phyloP scores from a whole-genome alignment of 208 protist species.

The Wallacemonas sp. region DNA sequence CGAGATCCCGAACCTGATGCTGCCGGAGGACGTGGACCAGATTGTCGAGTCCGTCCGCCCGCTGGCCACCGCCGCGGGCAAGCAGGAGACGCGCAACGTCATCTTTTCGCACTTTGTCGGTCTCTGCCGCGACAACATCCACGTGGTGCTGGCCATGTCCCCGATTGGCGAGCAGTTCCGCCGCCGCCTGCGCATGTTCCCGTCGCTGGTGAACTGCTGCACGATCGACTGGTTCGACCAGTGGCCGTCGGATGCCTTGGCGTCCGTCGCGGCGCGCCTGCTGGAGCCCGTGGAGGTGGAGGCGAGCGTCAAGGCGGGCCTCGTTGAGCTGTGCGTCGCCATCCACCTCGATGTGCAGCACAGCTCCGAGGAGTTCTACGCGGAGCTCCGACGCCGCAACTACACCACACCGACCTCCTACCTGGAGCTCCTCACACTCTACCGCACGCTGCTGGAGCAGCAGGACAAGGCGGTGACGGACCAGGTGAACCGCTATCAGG shows the following conservation, averaged over 20 bases:
- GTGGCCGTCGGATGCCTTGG: conserved; percentile 95
- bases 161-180: conserved; percentile 96
- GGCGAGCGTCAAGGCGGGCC: conserved; percentile 47
- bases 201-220: conserved; percentile 98
- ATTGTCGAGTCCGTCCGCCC: conserved; percentile 92
- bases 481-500: conserved; percentile 87
- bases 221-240: conserved; percentile 98
- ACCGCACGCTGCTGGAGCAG: conserved; percentile 85
- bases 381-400: conserved; percentile 92
- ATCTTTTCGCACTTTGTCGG: conserved; percentile 94
- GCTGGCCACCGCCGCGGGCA: conserved; percentile 85
- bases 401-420: conserved; percentile 98
- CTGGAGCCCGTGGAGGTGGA: conserved; percentile 62
- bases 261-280: conserved; percentile 85
- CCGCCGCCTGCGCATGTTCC: conserved; percentile 95
- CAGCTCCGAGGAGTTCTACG: conserved; percentile 91
- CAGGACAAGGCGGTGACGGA: conserved; percentile 71
- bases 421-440: conserved; percentile 93
- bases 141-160: conserved; percentile 96
- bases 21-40: conserved; percentile 93
- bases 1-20: conserved; percentile 97
- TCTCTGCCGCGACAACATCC: conserved; percentile 95
- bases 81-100: conserved; percentile 92
- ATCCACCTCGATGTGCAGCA: conserved; percentile 92
- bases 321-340: conserved; percentile 91